These are phyloP conservation scores for Calonectria fujianensis DNA, from an alignment of 2,329 filamentous ascomycete species.

Conservation along the genomic window DNA sequence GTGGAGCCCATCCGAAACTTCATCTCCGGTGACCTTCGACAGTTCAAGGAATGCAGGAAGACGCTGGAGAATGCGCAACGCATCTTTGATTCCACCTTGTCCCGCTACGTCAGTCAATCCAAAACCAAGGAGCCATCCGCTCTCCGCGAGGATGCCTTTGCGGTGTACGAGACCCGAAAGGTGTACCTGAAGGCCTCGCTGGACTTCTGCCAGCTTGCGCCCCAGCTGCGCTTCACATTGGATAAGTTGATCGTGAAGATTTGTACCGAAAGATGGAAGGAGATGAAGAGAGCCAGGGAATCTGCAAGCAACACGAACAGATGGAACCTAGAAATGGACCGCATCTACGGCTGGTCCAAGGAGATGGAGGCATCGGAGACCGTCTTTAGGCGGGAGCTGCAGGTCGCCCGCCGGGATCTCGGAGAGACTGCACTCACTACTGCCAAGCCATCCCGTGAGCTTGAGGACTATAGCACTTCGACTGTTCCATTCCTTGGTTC, in stretches of 20 bases:
- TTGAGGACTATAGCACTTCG: slow-evolving; percentile 93
- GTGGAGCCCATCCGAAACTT: slow-evolving; percentile 89
- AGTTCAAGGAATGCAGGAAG: slow-evolving; percentile 89
- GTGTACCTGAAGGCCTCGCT: slow-evolving; percentile 93
- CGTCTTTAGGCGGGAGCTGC: slow-evolving; percentile 87
- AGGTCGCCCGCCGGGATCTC: slow-evolving; percentile 86
- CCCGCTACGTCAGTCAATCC: slow-evolving; percentile 87
- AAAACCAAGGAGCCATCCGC: slow-evolving; percentile 96
- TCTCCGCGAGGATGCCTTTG: slow-evolving; percentile 94
- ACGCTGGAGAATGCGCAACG: slow-evolving; percentile 87
- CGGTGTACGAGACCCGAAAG: slow-evolving; percentile 93
- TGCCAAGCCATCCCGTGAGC: slow-evolving; percentile 88
- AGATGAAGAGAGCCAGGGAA: slow-evolving; percentile 85
- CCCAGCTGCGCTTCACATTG: slow-evolving; percentile 87
- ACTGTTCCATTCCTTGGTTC: slow-evolving; percentile 91
- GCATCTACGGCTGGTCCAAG: slow-evolving; percentile 92
- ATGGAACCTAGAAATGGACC: slow-evolving; percentile 88
- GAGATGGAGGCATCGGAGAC: slow-evolving; percentile 95
- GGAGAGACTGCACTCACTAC: slow-evolving; percentile 83
- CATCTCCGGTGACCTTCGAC: slow-evolving; percentile 84
- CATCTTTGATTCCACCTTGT: slow-evolving; percentile 86
- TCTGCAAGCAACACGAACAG: slow-evolving; percentile 78
- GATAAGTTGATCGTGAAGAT: slow-evolving; percentile 91
- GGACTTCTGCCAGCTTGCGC: slow-evolving; percentile 93
- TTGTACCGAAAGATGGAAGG: slow-evolving; percentile 90